Base-by-base conservation (phyloP, 805 yeast genomes). In the Suhomyces sp. region DNA sequence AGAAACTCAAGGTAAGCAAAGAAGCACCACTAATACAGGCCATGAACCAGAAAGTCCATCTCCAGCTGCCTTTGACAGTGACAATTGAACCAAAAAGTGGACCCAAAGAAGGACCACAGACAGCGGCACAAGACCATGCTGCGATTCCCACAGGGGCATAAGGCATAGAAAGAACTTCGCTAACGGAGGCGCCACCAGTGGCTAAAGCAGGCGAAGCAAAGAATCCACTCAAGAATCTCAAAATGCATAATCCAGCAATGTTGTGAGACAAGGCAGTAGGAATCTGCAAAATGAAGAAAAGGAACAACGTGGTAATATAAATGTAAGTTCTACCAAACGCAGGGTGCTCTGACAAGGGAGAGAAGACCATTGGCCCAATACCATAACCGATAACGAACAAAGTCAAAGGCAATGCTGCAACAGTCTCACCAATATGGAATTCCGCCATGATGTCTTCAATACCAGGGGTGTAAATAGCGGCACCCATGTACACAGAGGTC, bases 371-470 rank as follows among this genome's bases (percentile, higher is more conserved):
- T 2, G 87, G 87, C 1, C 87, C 87, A 17, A 82, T 48, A 49
- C 85, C 88, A 60, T 84, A 83, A 8, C 87, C 88, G 27, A 83
- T 58, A 6, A 84, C 84, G 56, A 79, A 85, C 38, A 82, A 56
- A 0, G 85, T 68, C 58, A 85, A 70, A 2, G 85, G 83, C 35
- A 85, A 67, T 0, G 78, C 68, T 0, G 83, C 82, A 5, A 73
- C 72, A 5, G 74, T 77, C 31, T 66, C 66, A 13, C 78, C 68
- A 5, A 79, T 74, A n/a, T 67, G 56, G 58, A 82, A 81, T 44
- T 81, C 78, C 26, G 66, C 65, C 65, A 70, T 73, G 26, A 84
- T 61, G n/a, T 71, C 66, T 17, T 63, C 69, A 31, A 76, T 67
- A 19, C 83, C 81, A 0, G 87, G 86, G 0, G 86, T 74, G 55